These are phyloP conservation scores for Penicillium polonicum DNA, from an alignment of 2,329 filamentous ascomycete genomes.

Conservation along the genomic window DNA sequence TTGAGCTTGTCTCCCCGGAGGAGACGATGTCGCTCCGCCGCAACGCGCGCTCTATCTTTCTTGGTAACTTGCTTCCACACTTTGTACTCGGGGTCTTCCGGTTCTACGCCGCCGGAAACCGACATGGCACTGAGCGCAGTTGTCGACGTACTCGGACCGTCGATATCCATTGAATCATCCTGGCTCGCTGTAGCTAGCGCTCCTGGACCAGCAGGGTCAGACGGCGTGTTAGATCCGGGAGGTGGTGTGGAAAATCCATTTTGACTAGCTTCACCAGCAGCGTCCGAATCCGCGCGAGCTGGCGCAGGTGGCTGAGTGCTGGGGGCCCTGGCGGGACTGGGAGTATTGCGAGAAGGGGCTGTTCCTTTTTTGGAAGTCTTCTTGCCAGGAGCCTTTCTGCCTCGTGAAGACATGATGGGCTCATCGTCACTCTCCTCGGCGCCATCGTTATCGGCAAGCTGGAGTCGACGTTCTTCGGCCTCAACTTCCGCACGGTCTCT, in stretches of 20 bases:
- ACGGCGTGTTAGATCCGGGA: conserved; percentile 72
- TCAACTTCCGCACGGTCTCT: conserved; percentile 92
- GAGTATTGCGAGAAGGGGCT: conserved; percentile 66
- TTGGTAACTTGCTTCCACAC: conserved; percentile 99
- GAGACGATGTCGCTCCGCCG: conserved; percentile 80
- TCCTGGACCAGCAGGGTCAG: conserved; percentile 66
- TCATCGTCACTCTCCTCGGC: conserved; percentile 94
- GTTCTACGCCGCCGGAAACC: conserved; percentile 74
- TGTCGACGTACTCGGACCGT: conserved; percentile 65
- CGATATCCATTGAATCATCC: conserved; percentile 81
- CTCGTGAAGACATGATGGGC: conserved; percentile 95
- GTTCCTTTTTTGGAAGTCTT: conserved; percentile 68
- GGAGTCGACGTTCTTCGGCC: conserved; percentile 75
- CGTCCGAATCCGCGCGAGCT: conserved; percentile 69
- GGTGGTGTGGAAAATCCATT: conserved; percentile 86
- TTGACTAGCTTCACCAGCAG: conserved; percentile 67
- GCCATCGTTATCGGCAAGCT: conserved; percentile 76
- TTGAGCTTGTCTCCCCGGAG: conserved; percentile 86
- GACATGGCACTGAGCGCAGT: conserved; percentile 66
- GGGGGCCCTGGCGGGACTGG: conserved; percentile 64
- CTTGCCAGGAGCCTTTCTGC: conserved; percentile 78
- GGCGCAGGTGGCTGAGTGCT: conserved; percentile 51
- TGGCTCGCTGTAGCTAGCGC: conserved; percentile 64
- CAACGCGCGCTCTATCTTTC: conserved; percentile 82
- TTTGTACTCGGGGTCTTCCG: conserved; percentile 89